phyloP scores from a whole-genome alignment of 805 yeast species.

The Metschnikowia lochheadii region DNA sequence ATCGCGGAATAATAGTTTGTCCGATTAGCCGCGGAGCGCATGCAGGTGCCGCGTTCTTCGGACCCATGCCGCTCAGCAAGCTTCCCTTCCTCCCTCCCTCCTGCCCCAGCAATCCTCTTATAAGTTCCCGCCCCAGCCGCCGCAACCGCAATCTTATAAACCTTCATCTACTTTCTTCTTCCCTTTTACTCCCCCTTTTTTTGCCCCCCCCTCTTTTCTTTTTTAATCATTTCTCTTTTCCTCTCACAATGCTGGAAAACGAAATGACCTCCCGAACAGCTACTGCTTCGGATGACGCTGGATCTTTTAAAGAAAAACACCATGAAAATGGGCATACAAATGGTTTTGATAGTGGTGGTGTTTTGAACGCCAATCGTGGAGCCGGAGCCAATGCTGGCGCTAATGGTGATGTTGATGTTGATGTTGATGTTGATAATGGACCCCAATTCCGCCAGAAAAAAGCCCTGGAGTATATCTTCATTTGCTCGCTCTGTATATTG shows the following conservation, averaged over 20 bases:
- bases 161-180: neutral
- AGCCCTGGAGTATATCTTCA: slow-evolving; percentile 22
- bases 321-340: too few species aligned
- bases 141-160: neutral
- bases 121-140: neutral
- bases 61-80: neutral
- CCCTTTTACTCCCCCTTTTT: neutral
- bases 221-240: neutral
- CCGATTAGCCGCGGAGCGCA: neutral
- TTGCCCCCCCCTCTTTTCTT: too few species aligned
- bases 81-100: too few species aligned
- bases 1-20: neutral
- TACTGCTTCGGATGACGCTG: slow-evolving; percentile 4
- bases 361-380: too few species aligned
- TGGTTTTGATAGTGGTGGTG: too few species aligned
- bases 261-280: slow-evolving; percentile 9
- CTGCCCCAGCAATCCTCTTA: neutral
- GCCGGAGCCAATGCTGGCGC: neutral
- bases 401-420: too few species aligned
- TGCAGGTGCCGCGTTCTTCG: neutral
- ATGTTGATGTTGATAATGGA: slow-evolving; percentile 3
- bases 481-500: slow-evolving; percentile 44
- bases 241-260: neutral
- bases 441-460: slow-evolving; percentile 11
- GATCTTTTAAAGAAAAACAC: slow-evolving; percentile 6